Evolutionary conservation across 805 yeast species (phyloP).

Genomic region (Yarrowia sp.): DNA sequence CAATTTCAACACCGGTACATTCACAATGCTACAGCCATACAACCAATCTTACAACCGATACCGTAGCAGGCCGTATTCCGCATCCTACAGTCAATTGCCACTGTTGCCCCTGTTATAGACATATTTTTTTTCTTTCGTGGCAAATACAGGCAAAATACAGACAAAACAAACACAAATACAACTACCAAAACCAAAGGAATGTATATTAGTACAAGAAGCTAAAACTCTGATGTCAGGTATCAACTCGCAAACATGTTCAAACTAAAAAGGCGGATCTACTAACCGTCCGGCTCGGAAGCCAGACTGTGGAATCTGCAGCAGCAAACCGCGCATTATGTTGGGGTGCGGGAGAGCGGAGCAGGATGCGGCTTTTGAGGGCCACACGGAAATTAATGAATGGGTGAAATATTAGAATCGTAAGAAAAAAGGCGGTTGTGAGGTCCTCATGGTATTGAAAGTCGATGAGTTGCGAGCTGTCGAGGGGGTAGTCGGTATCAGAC

Average conservation of each 20-base stretch:
- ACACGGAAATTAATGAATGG: conserved; percentile 21
- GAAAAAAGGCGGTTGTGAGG: background rate
- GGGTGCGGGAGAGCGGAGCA: too few relatives aligned
- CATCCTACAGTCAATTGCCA: too few relatives aligned
- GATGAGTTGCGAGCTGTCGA: background rate
- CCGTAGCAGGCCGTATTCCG: too few relatives aligned
- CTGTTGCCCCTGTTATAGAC: too few relatives aligned
- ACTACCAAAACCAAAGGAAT: background rate
- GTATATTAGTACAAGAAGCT: conserved; percentile 19
- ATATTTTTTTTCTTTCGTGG: too few relatives aligned
- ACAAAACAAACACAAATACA: too few relatives aligned
- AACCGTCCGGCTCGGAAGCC: background rate
- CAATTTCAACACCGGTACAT: too few relatives aligned
- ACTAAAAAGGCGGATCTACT: conserved; percentile 16
- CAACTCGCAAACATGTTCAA: conserved; percentile 25
- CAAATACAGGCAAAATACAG: too few relatives aligned
- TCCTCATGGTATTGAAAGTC: conserved; percentile 22
- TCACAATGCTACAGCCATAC: too few relatives aligned
- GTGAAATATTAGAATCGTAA: conserved; percentile 12
- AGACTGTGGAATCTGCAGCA: conserved; percentile 2
- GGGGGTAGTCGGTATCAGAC: conserved; percentile 22
- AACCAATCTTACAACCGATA: too few relatives aligned
- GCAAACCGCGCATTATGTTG: too few relatives aligned
- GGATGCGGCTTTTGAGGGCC: too few relatives aligned
- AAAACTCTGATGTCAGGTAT: conserved; percentile 19